Evolutionary conservation across 1,284 basidiomycete species (phyloP), one percentile per base, ranked within the genome.

Genomic region (Irpex rosettiformis): DNA sequence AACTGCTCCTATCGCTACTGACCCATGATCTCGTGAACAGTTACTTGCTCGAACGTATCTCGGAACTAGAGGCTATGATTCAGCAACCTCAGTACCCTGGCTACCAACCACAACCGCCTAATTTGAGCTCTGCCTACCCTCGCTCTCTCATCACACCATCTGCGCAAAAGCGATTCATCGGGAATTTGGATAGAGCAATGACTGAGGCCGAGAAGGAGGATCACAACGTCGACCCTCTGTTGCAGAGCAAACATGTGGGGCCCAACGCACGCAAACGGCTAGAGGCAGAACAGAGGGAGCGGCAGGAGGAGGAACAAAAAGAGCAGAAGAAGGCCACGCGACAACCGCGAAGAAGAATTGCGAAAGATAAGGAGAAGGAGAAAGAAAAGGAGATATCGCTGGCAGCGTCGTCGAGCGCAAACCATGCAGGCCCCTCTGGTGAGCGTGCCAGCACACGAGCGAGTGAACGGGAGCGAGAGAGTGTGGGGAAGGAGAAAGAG

Each of bases 41-140:
- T 58, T 67, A 77, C 58, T 72, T 85, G 37, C 73, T 84, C 6
- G 81, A 85, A 63, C 81, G 84, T 40, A 82, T 86, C 63, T 73
- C 76, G 61, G 84, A 85, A 61, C 77, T 86, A 30, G 83, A 87
- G 69, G 68, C 70, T n/a, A 64, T 65, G 53, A 62, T 69, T 49
- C 58, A 64, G 18, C 49, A 55, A 13, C 3, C 70, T 30, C 62
- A 66, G 65, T 27, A 64, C 58, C 52, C 62, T 55, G 48, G 58
- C 54, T 59, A 61, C 64, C 43, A 61, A 55, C 24, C 64, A 30
- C 29, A 37, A 16, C 33, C 10, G 16, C 33, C 33, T 37, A 37
- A 70, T 51, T 56, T 75, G 75, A 65, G 77, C 56, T 56, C 57
- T 3, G 79, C 81, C 42, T 79, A 78, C 54, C 81, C 80, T 18